Percentiles rank a stretch among this genome's conserved stretches.
Evolutionary conservation across 225 moss, liverwort and hornwort genomes (phyloP).

Genomic region (Polytrichum commune): DNA sequence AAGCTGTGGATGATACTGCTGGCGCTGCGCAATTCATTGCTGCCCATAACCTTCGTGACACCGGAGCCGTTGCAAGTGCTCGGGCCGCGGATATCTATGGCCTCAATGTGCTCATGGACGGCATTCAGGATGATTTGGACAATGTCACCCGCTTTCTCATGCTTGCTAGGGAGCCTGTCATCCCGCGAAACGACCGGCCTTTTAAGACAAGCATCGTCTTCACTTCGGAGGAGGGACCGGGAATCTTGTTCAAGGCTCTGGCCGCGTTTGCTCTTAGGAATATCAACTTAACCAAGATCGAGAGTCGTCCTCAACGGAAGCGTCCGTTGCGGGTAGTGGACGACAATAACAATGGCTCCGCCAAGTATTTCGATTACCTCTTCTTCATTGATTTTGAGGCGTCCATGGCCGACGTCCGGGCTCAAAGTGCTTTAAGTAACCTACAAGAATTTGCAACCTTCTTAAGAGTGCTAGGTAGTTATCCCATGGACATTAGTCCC

Average conservation of each 20-base stretch:
- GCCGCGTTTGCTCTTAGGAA: constrained; percentile 80
- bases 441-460: constrained; percentile 95
- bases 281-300: constrained; percentile 91
- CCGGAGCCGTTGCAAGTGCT: constrained; percentile 88
- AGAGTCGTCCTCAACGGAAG: constrained; percentile 95
- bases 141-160: constrained; percentile 95
- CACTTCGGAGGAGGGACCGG: constrained; percentile 89
- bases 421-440: constrained; percentile 86
- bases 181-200: constrained; percentile 78
- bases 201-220: constrained; percentile 98
- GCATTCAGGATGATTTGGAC: constrained; percentile 90
- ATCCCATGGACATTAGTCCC: constrained; percentile 86
- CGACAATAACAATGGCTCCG: constrained; percentile 89
- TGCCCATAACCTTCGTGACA: constrained; percentile 75
- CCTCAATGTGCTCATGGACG: constrained; percentile 79
- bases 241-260: constrained; percentile 88
- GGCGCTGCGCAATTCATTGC: constrained; percentile 97
- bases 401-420: constrained; percentile 91
- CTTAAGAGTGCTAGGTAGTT: constrained; percentile 88
- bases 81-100: constrained; percentile 97
- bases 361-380: constrained; percentile 73
- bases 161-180: constrained; percentile 90
- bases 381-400: constrained; percentile 98
- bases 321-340: constrained; percentile 89
- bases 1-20: constrained; percentile 93